Percentiles rank a stretch among this genome's conserved stretches.
Evolutionary conservation across 306 rosid genomes (phyloP).

Genomic region (Gastrolobium bilobum): DNA sequence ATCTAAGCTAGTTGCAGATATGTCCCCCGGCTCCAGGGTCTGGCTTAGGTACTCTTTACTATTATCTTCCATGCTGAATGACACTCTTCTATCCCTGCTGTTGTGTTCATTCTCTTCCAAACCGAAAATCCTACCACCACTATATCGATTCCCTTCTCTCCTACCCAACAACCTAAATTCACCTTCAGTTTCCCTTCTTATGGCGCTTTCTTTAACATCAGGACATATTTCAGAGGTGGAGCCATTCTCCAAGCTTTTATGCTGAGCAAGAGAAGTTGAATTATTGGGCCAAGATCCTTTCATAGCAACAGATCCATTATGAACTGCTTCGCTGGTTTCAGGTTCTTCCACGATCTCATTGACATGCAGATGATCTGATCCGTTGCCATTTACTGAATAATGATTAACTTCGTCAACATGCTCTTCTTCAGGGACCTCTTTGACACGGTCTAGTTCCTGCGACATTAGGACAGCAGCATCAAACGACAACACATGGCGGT

Average conservation of each 20-base stretch:
- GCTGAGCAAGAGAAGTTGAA: constrained; percentile 58
- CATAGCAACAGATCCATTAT: constrained; percentile 48
- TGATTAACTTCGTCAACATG: constrained; percentile 52
- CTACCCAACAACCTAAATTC: constrained; percentile 90
- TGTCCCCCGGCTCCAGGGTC: constrained; percentile 68
- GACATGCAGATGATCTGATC: constrained; percentile 47
- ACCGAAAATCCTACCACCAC: constrained; percentile 79
- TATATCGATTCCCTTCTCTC: constrained; percentile 75
- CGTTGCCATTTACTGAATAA: constrained; percentile 56
- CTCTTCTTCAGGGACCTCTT: constrained; percentile 81
- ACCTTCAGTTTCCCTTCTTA: constrained; percentile 97
- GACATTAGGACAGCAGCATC: constrained; percentile 91
- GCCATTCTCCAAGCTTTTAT: constrained; percentile 66
- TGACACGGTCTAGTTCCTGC: constrained; percentile 78
- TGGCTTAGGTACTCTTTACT: constrained; percentile 62
- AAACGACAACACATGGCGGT: constrained; percentile 77
- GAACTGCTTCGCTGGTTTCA: constrained; percentile 53
- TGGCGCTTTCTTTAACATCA: constrained; percentile 88
- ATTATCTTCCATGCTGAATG: constrained; percentile 84
- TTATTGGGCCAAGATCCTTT: constrained; percentile 58
- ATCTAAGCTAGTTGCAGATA: constrained; percentile 72
- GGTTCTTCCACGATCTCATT: constrained; percentile 73
- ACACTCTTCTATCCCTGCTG: constrained; percentile 81
- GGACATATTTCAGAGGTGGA: constrained; percentile 59
- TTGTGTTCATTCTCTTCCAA: constrained; percentile 75